These are phyloP conservation scores for Pythium coloratum DNA, from an alignment of 352 stramenopile species.

Conservation along the genomic window DNA sequence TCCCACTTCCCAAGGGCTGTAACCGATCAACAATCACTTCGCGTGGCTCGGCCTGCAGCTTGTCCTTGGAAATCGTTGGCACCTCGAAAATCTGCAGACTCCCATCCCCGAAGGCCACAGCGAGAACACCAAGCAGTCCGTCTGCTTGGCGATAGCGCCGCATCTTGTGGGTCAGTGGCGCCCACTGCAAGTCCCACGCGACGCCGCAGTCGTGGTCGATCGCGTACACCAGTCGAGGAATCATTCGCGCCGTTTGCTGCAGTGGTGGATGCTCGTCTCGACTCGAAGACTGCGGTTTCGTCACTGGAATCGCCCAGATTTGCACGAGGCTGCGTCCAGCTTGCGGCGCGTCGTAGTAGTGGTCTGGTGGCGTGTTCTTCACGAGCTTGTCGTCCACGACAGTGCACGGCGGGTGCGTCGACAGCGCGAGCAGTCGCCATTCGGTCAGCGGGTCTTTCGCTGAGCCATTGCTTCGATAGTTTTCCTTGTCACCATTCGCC, in stretches of 20 bases:
- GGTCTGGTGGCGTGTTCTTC: conserved; percentile 64
- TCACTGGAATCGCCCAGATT: conserved; percentile 73
- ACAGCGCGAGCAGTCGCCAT: conserved; percentile 63
- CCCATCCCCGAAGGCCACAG: conserved; percentile 74
- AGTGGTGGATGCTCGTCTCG: no score
- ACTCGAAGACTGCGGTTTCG: conserved; percentile 13
- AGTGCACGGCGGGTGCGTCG: conserved; percentile 69
- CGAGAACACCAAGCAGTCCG: conserved; percentile 59
- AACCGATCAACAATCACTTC: conserved; percentile 45
- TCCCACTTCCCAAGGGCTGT: conserved; percentile 42
- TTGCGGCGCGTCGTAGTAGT: conserved; percentile 71
- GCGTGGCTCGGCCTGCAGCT: conserved; percentile 29
- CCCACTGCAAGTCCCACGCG: conserved; percentile 83
- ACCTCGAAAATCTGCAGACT: conserved; percentile 73
- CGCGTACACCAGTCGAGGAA: conserved; percentile 63
- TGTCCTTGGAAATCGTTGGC: conserved; percentile 39
- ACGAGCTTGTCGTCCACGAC: conserved; percentile 59
- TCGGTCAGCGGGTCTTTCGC: conserved; percentile 27
- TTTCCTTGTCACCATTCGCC: conserved; percentile 42
- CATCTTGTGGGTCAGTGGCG: conserved; percentile 50
- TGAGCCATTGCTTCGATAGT: conserved; percentile 23
- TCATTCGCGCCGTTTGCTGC: conserved; percentile 6
- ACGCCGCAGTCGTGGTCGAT: conserved; percentile 79
- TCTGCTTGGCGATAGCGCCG: conserved; percentile 26
- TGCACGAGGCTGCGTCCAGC: conserved; percentile 60